Evolutionary conservation across 257 asterid species (phyloP), one percentile per base, ranked within the genome.

Genomic region (Nicotiana undulata): DNA sequence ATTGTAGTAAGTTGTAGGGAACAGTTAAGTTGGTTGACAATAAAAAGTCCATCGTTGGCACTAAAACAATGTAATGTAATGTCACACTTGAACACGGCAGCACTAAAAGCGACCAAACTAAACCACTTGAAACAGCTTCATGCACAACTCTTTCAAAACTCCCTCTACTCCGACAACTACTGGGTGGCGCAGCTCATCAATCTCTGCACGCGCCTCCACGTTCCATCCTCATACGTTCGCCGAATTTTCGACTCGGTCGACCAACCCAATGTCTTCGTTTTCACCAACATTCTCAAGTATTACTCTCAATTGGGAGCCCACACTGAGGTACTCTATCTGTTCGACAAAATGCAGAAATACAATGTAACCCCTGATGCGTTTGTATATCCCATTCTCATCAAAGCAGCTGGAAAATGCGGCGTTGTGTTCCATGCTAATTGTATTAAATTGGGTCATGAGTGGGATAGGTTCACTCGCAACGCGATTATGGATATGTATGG

Each of bases 181-280:
- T 92, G 93, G 91, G 91, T 82, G 84, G 85, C 90, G 55, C 90
- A 79, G 40, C 90, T 92, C 85, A 76, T 90, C 40, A 80, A 65
- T 28, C 83, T 75, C 53, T 92, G 93, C 88, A 85, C 92, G 81
- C 90, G 93, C 85, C 80, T 85, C 34, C 91, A 84, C 83, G 94
- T 94, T 58, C 91, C 97, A 22, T 86, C 87, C 9, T 31, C 78
- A 24, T 90, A 92, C 81, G 58, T 86, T 65, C 40, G 77, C 80
- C 68, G 78, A 52, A 55, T 92, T 66, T 87, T 90, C 86, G 44
- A 52, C 76, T 88, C 90, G 1, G 86, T 86, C 82, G 80, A 17
- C 80, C 82, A 82, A 16, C 92, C 91, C 49, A 44, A 83, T 28
- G 88, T 63, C 88, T 22, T 77, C 32, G 87, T 86, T 49, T 92